A percentile compares a stretch with the other conserved stretches of the same genome.
Conservation (phyloP, 2,329 filamentous ascomycete species). For the Aspergillus intermedius region DNA sequence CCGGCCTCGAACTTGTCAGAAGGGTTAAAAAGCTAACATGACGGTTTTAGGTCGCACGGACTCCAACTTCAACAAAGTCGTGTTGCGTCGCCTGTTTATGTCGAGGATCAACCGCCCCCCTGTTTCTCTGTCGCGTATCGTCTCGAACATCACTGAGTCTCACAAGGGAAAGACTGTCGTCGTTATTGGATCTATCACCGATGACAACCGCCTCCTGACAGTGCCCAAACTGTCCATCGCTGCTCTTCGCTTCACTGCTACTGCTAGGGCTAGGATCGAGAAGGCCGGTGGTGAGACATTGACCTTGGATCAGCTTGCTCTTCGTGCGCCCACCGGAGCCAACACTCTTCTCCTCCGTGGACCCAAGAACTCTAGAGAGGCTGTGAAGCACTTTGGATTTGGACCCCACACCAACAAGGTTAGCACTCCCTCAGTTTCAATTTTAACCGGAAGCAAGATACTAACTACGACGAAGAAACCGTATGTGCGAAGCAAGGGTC, state of each 20-base stretch:
- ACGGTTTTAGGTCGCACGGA: slow-evolving; percentile 74
- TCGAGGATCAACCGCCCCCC: slow-evolving; percentile 97
- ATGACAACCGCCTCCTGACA: slow-evolving; percentile 89
- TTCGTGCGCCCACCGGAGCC: slow-evolving; percentile 88
- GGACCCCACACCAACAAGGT: slow-evolving; percentile 98
- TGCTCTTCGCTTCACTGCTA: slow-evolving; percentile 93
- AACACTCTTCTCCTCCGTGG: slow-evolving; percentile 97
- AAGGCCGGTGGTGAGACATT: slow-evolving; percentile 92
- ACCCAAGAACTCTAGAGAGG: slow-evolving; percentile 96
- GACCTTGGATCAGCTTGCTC: slow-evolving; percentile 94
- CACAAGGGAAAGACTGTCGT: slow-evolving; percentile 72
- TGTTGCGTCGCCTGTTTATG: slow-evolving; percentile 96
- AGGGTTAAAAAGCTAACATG: background rate
- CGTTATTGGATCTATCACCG: slow-evolving; percentile 89
- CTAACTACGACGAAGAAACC: slow-evolving; percentile 62
- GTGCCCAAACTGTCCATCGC: slow-evolving; percentile 91
- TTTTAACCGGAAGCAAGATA: background rate
- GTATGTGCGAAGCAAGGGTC: slow-evolving; percentile 94
- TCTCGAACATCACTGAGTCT: slow-evolving; percentile 55
- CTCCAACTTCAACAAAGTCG: slow-evolving; percentile 95
- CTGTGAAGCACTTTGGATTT: slow-evolving; percentile 98
- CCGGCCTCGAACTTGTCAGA: slow-evolving; percentile 10
- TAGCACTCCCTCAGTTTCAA: slow-evolving; percentile 24
- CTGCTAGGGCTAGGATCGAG: slow-evolving; percentile 85
- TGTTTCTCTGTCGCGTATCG: slow-evolving; percentile 88